Conservation (phyloP, 2,329 filamentous ascomycete genomes). For the Curvularia hawaiiensis region DNA sequence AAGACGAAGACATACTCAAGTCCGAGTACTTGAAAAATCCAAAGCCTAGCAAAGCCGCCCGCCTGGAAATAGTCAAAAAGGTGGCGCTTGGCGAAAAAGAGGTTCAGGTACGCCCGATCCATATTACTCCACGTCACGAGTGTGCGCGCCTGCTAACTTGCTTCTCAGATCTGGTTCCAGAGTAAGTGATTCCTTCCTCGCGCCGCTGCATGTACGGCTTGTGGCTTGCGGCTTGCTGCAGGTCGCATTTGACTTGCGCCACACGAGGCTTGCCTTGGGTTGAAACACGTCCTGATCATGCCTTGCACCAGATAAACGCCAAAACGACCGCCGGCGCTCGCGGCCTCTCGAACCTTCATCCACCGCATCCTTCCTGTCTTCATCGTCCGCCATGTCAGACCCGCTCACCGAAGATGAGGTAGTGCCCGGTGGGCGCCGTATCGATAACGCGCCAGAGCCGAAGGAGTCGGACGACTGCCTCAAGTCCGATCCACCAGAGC, state of each 20-base stretch:
- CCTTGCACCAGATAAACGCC: constrained; percentile 61
- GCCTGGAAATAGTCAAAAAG: constrained; percentile 80
- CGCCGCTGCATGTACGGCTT: neutral
- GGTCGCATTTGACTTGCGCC: neutral
- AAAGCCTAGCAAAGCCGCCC: constrained; percentile 89
- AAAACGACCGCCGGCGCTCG: constrained; percentile 89
- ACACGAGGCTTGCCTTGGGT: neutral
- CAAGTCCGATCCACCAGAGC: constrained; percentile 27
- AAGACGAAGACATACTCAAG: constrained; percentile 89
- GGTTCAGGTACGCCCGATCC: constrained; percentile 74
- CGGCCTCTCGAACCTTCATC: constrained; percentile 65
- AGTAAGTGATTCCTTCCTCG: constrained; percentile 14
- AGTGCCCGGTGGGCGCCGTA: constrained; percentile 23
- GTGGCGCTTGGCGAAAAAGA: constrained; percentile 94
- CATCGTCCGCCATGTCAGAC: constrained; percentile 45
- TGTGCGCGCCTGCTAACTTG: constrained; percentile 39
- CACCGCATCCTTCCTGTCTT: constrained; percentile 42
- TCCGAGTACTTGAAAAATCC: constrained; percentile 82
- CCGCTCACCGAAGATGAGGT: constrained; percentile 40
- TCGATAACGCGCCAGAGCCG: constrained; percentile 26
- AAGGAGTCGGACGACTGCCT: constrained; percentile 23
- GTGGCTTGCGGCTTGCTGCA: neutral
- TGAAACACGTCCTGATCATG: constrained; percentile 16
- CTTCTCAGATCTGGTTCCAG: constrained; percentile 89
- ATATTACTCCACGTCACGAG: constrained; percentile 33